These are phyloP conservation scores for Vitis cinerea DNA, from an alignment of 164 flowering plant species.

Conservation along the genomic window DNA sequence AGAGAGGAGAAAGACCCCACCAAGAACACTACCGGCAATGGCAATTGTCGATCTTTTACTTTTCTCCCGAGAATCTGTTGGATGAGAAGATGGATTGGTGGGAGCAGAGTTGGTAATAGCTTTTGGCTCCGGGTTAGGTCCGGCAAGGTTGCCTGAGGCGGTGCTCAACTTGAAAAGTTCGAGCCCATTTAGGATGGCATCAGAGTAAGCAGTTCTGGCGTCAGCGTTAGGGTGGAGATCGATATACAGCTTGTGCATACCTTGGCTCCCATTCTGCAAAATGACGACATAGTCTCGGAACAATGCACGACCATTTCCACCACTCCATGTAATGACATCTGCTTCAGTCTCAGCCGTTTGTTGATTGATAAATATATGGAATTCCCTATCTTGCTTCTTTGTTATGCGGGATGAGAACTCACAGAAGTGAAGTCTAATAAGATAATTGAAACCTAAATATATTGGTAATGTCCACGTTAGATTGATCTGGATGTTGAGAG, in stretches of 20 bases:
- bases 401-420: neutral
- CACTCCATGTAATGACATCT: slow-evolving; percentile 13
- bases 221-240: slow-evolving; percentile 5
- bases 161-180: slow-evolving; percentile 19
- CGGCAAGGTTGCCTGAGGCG: slow-evolving; percentile 3
- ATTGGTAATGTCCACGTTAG: slow-evolving; percentile 25
- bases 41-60: neutral
- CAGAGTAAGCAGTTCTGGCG: neutral
- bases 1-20: neutral
- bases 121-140: slow-evolving; percentile 11
- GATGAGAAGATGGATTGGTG: neutral
- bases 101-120: too few relatives aligned
- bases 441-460: slow-evolving; percentile 13
- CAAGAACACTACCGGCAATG: neutral
- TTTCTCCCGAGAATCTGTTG: neutral
- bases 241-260: neutral
- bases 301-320: slow-evolving; percentile 12
- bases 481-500: slow-evolving; percentile 1
- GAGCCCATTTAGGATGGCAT: slow-evolving; percentile 18
- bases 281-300: slow-evolving; percentile 14
- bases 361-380: slow-evolving; percentile 13
- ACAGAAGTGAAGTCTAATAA: slow-evolving; percentile 31
- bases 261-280: neutral
- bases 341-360: slow-evolving; percentile 2
- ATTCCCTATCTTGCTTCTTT: neutral